Percentiles rank a stretch among this genome's conserved stretches.
These are phyloP conservation scores for Lodderomyces elongisporus DNA, from an alignment of 1,139 yeast species.

Conservation along the genomic window DNA sequence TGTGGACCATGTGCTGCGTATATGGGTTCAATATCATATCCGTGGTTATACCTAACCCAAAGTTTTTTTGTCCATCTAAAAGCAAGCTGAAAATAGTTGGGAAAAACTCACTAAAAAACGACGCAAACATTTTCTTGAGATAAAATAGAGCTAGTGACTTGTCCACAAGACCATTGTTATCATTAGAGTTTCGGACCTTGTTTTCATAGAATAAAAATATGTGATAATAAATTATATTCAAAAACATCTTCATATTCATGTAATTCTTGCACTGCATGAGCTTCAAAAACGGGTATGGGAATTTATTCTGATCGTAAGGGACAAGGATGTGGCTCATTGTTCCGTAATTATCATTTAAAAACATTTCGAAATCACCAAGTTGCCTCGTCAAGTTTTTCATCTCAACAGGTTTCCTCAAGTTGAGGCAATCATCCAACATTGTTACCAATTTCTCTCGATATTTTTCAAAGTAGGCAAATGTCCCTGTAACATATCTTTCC, in stretches of 20 bases:
- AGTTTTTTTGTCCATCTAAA: constrained; percentile 23
- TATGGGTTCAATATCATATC: constrained; percentile 35
- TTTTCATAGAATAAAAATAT: constrained; percentile 27
- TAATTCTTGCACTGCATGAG: constrained; percentile 28
- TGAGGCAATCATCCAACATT: constrained; percentile 23
- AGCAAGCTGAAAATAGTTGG: constrained; percentile 28
- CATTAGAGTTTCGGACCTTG: constrained; percentile 11
- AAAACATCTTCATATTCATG: constrained; percentile 27
- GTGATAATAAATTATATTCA: constrained; percentile 23
- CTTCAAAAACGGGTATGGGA: constrained; percentile 26
- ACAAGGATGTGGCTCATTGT: constrained; percentile 18
- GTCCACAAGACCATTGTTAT: constrained; percentile 13
- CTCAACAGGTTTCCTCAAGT: constrained; percentile 17
- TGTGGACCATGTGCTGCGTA: constrained; percentile 27
- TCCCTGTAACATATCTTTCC: constrained; percentile 24
- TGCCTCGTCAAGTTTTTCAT: constrained; percentile 19
- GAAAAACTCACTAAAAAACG: constrained; percentile 22
- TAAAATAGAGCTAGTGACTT: constrained; percentile 22
- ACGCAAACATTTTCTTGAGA: constrained; percentile 24
- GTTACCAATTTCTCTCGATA: constrained; percentile 18
- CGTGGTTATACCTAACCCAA: constrained; percentile 27
- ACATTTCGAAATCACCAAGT: constrained; percentile 27
- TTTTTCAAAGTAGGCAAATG: constrained; percentile 23
- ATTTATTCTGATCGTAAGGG: constrained; percentile 22
- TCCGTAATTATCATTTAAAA: constrained; percentile 21